A percentile compares a stretch with the other conserved stretches of the same genome.
phyloP scores from a whole-genome alignment of 164 flowering plant genomes.

The Magnolia officinalis region DNA sequence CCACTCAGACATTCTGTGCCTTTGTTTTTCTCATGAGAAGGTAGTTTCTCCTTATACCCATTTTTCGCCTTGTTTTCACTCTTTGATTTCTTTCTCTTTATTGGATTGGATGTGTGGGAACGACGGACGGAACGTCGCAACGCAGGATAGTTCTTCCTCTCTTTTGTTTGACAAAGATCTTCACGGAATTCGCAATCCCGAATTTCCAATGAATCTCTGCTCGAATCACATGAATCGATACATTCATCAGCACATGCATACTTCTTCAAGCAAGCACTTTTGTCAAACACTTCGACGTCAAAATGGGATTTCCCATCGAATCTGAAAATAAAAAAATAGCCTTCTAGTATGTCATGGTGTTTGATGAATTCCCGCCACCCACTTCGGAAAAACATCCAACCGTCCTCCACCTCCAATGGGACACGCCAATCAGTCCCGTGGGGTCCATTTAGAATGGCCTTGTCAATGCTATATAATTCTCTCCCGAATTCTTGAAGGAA shows the following conservation, averaged over 20 bases:
- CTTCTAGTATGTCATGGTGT: slow-evolving; percentile 42
- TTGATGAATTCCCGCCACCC: slow-evolving; percentile 58
- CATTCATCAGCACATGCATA: slow-evolving; percentile 16
- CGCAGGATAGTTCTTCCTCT: no score
- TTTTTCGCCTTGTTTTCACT: no score
- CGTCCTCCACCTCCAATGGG: slow-evolving; percentile 25
- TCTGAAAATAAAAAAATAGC: slow-evolving; percentile 57
- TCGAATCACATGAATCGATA: not conserved
- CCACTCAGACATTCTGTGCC: no score
- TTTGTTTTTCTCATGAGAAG: no score
- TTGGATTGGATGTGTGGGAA: no score
- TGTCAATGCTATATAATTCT: slow-evolving; percentile 23
- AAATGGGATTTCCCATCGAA: slow-evolving; percentile 54
- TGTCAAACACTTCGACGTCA: slow-evolving; percentile 53
- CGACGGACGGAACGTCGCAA: no score
- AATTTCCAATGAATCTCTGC: not conserved
- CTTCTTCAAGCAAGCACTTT: slow-evolving; percentile 58
- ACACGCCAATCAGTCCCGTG: slow-evolving; percentile 55
- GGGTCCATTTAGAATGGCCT: slow-evolving; percentile 41
- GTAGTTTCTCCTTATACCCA: no score
- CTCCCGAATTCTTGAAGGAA: slow-evolving; percentile 6
- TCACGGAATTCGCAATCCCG: no score
- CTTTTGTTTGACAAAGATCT: no score
- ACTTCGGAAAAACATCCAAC: slow-evolving; percentile 26
- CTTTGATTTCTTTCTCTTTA: no score